Conservation (phyloP, 2,329 filamentous ascomycete species). For the Basipetospora chlamydospora region DNA sequence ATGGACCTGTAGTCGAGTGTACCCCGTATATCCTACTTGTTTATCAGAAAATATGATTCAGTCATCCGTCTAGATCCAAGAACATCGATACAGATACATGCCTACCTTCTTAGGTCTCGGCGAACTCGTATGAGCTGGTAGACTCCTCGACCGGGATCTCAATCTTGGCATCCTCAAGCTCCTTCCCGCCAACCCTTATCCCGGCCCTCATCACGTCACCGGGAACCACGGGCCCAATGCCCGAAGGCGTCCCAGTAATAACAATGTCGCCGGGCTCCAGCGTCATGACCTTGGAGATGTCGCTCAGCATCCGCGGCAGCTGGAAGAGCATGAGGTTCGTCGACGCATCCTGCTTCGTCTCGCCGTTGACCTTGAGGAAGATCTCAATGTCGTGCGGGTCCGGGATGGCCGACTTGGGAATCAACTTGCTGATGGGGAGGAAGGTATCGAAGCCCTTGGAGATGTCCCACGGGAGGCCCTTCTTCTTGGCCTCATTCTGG, state of each 20-base stretch:
- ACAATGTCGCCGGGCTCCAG: conserved; percentile 85
- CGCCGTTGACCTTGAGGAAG: conserved; percentile 70
- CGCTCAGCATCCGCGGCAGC: conserved; percentile 73
- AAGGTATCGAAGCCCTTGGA: conserved; percentile 98
- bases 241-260: conserved; percentile 93
- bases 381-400: conserved; percentile 83
- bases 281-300: conserved; percentile 92
- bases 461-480: conserved; percentile 90
- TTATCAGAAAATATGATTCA: neutral
- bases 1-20: neutral
- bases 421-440: conserved; percentile 69
- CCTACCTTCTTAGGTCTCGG: conserved; percentile 41
- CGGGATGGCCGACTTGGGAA: conserved; percentile 64
- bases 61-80: neutral
- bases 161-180: conserved; percentile 71
- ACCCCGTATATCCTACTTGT: neutral
- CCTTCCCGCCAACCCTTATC: conserved; percentile 63
- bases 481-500: conserved; percentile 93
- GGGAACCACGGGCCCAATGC: conserved; percentile 71
- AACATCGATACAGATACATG: neutral
- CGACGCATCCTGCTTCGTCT: conserved; percentile 67
- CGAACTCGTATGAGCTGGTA: conserved; percentile 61
- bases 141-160: conserved; percentile 74
- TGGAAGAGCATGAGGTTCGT: conserved; percentile 91
- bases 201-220: conserved; percentile 83